A percentile compares a stretch with the other conserved stretches of the same genome.
Conservation (phyloP, 495 filamentous ascomycete species). For the Hyaloscypha bicolor region DNA sequence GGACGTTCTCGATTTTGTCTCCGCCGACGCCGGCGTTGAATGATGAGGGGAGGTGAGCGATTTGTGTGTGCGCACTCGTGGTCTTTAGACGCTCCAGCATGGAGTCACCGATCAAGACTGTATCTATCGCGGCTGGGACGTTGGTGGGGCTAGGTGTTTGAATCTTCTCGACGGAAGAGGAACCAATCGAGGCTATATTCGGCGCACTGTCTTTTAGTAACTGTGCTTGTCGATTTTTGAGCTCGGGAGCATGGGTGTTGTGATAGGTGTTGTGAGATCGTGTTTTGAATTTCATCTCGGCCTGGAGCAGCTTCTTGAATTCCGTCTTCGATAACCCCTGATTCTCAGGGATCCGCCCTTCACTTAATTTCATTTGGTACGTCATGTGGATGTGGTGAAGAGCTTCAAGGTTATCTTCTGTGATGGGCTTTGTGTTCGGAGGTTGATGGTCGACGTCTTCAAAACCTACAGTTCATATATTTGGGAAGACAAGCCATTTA, state of each 20-base stretch:
- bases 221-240: background rate
- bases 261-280: slow-evolving; percentile 8
- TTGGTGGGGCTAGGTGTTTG: background rate
- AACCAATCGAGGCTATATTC: background rate
- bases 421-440: too few species aligned
- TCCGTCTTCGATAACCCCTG: background rate
- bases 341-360: background rate
- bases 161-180: background rate
- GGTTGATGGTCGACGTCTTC: too few species aligned
- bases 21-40: slow-evolving; percentile 36
- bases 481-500: too few species aligned
- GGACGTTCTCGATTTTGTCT: slow-evolving; percentile 38
- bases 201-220: background rate
- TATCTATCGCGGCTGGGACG: slow-evolving; percentile 1
- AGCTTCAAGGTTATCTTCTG: too few species aligned
- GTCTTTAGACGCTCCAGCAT: slow-evolving; percentile 38
- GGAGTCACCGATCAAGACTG: slow-evolving; percentile 37
- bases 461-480: too few species aligned
- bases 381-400: too few species aligned
- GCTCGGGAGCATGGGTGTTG: background rate
- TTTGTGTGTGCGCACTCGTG: slow-evolving; percentile 27
- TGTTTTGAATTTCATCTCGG: slow-evolving; percentile 6
- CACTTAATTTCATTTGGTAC: too few species aligned
- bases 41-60: slow-evolving; percentile 28
- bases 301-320: background rate